Evolutionary conservation across 2,329 filamentous ascomycete genomes (phyloP), one percentile per base, ranked within the genome.

Genomic region (Coniochaeta hoffmannii): DNA sequence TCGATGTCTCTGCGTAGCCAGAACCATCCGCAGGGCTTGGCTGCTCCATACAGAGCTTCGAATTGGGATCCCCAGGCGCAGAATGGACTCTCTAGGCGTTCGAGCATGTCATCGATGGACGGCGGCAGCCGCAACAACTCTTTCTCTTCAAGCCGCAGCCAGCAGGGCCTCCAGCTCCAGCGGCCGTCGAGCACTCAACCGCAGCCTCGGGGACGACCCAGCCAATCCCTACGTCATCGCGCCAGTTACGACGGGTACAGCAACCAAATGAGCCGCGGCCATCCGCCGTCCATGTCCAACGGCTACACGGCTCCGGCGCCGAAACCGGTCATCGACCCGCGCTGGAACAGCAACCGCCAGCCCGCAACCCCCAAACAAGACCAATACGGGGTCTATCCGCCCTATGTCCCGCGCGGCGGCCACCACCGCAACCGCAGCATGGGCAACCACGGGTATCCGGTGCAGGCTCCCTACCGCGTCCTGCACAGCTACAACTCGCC

Each of bases 401-500:
- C 69, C 1, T 63, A 70, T 12, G 64, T 66, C 1, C 65, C 70
- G 38, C 70, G 69, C 4, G 56, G 59, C 15, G 57, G 60, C n/a
- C 74, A 76, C 54, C 54, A 63, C 53, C 68, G 72, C 19, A 71
- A 73, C 58, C 66, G 68, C 36, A 76, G 73, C 58, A 62, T 66
- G 38, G 70, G 68, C 34, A 65, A 65, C 17, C 55, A 44, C 34
- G 59, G 58, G 32, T 50, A 59, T 44, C 57, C 57, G 28, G 50
- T 58, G 6, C 61, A 67, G 30, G 65, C 66, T 12, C 78, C 76
- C 9, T 82, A 77, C 57, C 76, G 79, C 1, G 71, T 82, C 11
- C 68, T 82, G 9, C 80, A 83, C 66, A 82, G 79, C 66, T 82
- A 83, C 61, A 80, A 82, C 62, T 80, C 80, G 4, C 79, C 80